Evolutionary conservation across 768 basidiomycete genomes (phyloP).

Genomic region (Cystobasidium onofrii): DNA sequence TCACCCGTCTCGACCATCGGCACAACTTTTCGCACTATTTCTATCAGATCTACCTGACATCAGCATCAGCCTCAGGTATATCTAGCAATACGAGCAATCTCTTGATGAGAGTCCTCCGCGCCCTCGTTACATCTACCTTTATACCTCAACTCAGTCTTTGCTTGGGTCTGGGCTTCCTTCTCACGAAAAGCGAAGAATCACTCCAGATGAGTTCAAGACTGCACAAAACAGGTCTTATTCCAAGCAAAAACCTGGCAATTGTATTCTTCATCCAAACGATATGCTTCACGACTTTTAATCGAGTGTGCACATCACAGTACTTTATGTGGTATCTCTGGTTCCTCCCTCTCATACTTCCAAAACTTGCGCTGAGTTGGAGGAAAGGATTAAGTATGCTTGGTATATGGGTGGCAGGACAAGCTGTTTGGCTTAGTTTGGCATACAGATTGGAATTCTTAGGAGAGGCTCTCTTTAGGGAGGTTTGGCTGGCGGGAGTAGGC

Average conservation of each 20-base stretch:
- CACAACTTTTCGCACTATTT: slow-evolving; percentile 99
- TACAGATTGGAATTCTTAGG: slow-evolving; percentile 85
- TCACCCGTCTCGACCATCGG: slow-evolving; percentile 82
- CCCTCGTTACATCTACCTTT: slow-evolving; percentile 37
- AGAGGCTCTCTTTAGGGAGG: slow-evolving; percentile 58
- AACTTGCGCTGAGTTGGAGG: slow-evolving; percentile 52
- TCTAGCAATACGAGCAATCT: neutral
- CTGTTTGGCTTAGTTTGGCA: slow-evolving; percentile 80
- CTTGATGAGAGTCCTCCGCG: neutral
- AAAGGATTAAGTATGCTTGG: slow-evolving; percentile 49
- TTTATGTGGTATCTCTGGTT: slow-evolving; percentile 94
- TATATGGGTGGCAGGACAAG: slow-evolving; percentile 61
- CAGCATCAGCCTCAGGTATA: neutral
- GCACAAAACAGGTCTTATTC: neutral
- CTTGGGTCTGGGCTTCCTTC: slow-evolving; percentile 62
- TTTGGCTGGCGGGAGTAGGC: slow-evolving; percentile 71
- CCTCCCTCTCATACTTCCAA: slow-evolving; percentile 70
- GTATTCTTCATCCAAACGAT: slow-evolving; percentile 88
- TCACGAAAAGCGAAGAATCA: slow-evolving; percentile 50
- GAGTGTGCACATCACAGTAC: slow-evolving; percentile 98
- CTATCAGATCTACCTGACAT: slow-evolving; percentile 76
- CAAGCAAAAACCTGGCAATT: slow-evolving; percentile 56
- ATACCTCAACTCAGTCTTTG: slow-evolving; percentile 50
- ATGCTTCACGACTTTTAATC: slow-evolving; percentile 90
- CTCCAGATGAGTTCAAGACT: neutral